Base-by-base conservation (phyloP, 2,329 filamentous ascomycete species). In the Hymenoscyphus fraxineus region DNA sequence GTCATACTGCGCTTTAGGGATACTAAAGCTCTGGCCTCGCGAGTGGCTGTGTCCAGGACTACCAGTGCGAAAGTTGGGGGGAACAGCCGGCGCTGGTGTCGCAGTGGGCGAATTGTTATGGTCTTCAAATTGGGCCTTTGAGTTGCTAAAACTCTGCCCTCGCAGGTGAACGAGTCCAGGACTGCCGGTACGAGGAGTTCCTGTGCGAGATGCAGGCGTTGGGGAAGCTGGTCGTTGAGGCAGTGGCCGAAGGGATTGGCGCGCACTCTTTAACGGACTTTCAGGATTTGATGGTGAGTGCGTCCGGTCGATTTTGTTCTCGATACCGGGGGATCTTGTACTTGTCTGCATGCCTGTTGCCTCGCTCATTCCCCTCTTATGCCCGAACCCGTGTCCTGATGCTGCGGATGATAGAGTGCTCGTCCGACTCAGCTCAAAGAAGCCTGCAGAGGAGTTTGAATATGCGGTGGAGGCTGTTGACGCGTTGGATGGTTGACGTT, bases 301-400 rank as follows among this genome's bases (percentile, higher is more conserved):
- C 67, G 44, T 71, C 76, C 9, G 74, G 77, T 76, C 64, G 72
- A 32, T 59, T 77, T 61, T 80, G 76, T 81, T 78, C 74, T 82
- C 76, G 77, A 80, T 74, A 65, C 78, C 78, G 69, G 83, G 78
- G 65, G 81, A 77, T 70, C 82, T 75, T 73, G 87, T 83, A 54
- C 81, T 80, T 65, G 83, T 82, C 70, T 82, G 75, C 73, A 87
- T 83, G 55, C 81, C 81, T 65, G 83, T 82, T 64, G 84, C 84
- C 80, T 95, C 91, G 78, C 91, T 94, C 76, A 88, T 83, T 66
- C 90, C 90, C 75, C 92, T 86, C 76, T 87, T 90, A 74, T 94
- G 91, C 59, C 83, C 82, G 68, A 78, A 85, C 57, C 80, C 81
- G 75, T 85, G 86, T 27, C 47, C 47, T 22, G 47, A 92, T n/a